Base-by-base conservation (phyloP, 305 asterid species). In the Coffea humblotiana region DNA sequence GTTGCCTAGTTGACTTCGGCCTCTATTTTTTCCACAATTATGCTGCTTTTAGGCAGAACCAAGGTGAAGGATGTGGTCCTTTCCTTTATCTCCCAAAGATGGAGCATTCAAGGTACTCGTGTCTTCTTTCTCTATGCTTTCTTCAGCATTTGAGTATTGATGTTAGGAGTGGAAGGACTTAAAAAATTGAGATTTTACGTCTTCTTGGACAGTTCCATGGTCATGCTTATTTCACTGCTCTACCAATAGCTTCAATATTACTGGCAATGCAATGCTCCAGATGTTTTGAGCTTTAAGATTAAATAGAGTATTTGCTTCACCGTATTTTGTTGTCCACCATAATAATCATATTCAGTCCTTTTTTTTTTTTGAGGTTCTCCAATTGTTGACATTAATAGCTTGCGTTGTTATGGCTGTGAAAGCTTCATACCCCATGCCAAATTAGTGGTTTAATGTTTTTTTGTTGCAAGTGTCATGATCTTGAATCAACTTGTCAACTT, bases 61-160 rank as follows among this genome's bases (percentile, higher is more conserved):
- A 90, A 27, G 99, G 99, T 27, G 84, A 85, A 43, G 97, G 98
- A 23, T 88, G 80, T 18, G 98, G 98, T 4, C 99, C 99, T 79
- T 96, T 96, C 71, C 94, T 91, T 92, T 94, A 94, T 71, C 98
- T 96, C 82, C 98, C 98, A 16, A 96, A 96, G 74, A 96, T 96
- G 98, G 98, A 96, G 80, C 92, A 94, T 83, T 92, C 97, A 0
- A 88, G 97, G 99, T 93, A 60, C 75, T 23, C 25, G 63, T 25
- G 49, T 47, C 7, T 15, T 54, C 6, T 48, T 37, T 8, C 16
- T 47, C 54, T 63, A 16, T 52, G 25, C 68, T 52, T 35, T 52
- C n/a, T 54, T 54, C 16, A 54, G 3, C 21, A 4, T 27, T 12
- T 48, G 4, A 4, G 0, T 21, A 18, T 37, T 23, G 18, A 3